phyloP scores from a whole-genome alignment of 164 flowering plant species.

The Magnolia sinica region DNA sequence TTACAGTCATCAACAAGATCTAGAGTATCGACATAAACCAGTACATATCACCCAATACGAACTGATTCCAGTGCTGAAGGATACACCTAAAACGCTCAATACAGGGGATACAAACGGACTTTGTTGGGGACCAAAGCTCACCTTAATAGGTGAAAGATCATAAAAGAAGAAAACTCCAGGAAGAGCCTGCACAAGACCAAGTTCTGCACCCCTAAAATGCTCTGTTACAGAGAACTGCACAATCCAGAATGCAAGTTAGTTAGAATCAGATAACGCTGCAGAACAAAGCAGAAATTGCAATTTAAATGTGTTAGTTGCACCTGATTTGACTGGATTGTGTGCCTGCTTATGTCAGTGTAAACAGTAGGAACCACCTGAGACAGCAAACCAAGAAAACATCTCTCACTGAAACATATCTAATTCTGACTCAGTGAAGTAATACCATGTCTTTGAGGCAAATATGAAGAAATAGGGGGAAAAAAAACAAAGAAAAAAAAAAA shows the following conservation, averaged over 20 bases:
- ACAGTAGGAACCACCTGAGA: conserved; percentile 85
- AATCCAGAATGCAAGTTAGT: background rate
- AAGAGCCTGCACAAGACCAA: conserved; percentile 32
- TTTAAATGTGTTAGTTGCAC: conserved; percentile 19
- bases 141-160: conserved; percentile 80
- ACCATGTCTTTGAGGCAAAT: background rate
- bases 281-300: background rate
- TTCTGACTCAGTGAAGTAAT: background rate
- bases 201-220: conserved; percentile 49
- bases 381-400: background rate
- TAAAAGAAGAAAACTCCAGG: conserved; percentile 78
- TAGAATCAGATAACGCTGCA: background rate
- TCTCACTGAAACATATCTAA: no score
- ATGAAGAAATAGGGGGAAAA: background rate
- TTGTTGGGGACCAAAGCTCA: conserved; percentile 1
- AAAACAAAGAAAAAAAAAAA: no score
- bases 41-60: background rate
- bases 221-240: conserved; percentile 78
- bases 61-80: background rate
- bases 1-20: no score
- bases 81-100: background rate
- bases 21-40: no score
- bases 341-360: conserved; percentile 64
- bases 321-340: conserved; percentile 63
- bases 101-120: no score